Evolutionary conservation across 768 basidiomycete species (phyloP), one percentile per base, ranked within the genome.

Genomic region (Rhizopogon salebrosus): DNA sequence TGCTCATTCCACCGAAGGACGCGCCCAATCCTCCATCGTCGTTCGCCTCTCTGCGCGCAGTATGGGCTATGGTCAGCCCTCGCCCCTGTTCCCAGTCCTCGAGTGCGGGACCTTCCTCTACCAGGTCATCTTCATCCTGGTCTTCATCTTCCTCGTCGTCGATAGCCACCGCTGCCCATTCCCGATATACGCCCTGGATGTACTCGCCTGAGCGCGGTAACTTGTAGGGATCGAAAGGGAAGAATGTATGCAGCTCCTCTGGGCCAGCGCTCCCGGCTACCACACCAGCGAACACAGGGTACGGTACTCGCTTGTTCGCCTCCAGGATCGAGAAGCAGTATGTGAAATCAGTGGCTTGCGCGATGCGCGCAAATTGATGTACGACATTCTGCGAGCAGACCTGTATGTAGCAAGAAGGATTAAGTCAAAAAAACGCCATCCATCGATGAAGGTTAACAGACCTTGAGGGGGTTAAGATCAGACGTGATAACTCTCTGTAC

Each of bases 201-300:
- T 85, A 97, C 20, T 70, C 67, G 27, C 79, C 75, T 35, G 92
- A 93, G 53, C 83, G 78, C 0, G 92, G 88, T 4, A 99, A 82
- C 54, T 85, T 89, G 74, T 92, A 98, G 2, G 97, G 97, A 68
- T 99, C 97, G 65, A 99, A 99, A 0, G 97, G 97, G 75, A 99
- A 99, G 75, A 98, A 98, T 10, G 86, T 84, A 64, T 92, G 93
- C 51, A 98, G 76, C 54, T 95, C 92, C 8, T 80, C 74, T 48
- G 80, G 80, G 7, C 69, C 71, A 16, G 72, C 59, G 26, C 68
- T 56, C 10, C 60, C 52, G 8, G 58, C 52, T 10, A 57, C 40
- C 11, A 58, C 56, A 39, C 62, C 61, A 18, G 62, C 54, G 39
- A 65, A 64, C 20, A 71, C 58, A 18, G 66, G 66, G 36, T 76